phyloP scores from a whole-genome alignment of 192 early-diverging fungal genomes.

The Chytriomyces confervae region DNA sequence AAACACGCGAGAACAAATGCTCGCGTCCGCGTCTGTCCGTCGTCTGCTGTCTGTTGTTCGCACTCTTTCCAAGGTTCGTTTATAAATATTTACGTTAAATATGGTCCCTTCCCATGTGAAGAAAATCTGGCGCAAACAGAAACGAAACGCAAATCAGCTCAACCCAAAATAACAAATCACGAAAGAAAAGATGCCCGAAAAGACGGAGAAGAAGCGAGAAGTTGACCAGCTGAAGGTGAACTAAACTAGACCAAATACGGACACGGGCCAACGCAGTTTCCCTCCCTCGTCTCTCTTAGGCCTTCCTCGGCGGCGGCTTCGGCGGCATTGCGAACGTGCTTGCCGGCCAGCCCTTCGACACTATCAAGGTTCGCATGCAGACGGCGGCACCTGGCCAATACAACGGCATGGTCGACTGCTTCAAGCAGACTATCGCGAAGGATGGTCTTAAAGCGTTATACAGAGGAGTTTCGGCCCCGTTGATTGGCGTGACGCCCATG shows the following conservation, averaged over 20 bases:
- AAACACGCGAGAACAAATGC: too few relatives aligned
- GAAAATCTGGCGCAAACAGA: too few relatives aligned
- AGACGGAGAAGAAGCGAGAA: slow-evolving; percentile 37
- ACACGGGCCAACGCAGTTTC: background rate
- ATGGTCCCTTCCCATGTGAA: too few relatives aligned
- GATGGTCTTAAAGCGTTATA: slow-evolving; percentile 93
- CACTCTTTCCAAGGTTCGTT: too few relatives aligned
- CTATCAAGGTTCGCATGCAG: slow-evolving; percentile 87
- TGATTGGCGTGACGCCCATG: slow-evolving; percentile 94
- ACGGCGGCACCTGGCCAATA: slow-evolving; percentile 77
- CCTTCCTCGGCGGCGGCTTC: slow-evolving; percentile 91
- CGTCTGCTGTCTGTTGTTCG: too few relatives aligned
- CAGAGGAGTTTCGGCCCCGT: slow-evolving; percentile 92
- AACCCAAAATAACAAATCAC: too few relatives aligned
- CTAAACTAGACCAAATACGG: slow-evolving; percentile 26
- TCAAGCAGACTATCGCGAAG: slow-evolving; percentile 86
- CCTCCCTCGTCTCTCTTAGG: slow-evolving; percentile 50
- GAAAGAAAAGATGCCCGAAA: background rate
- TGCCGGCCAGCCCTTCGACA: slow-evolving; percentile 69
- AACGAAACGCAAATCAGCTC: too few relatives aligned
- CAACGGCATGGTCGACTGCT: slow-evolving; percentile 88
- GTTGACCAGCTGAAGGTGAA: slow-evolving; percentile 33
- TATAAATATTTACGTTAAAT: too few relatives aligned
- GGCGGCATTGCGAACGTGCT: slow-evolving; percentile 85
- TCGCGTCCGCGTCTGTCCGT: too few relatives aligned